Evolutionary conservation across 2,329 filamentous ascomycete species (phyloP).

Genomic region (Colletotrichum sp.): DNA sequence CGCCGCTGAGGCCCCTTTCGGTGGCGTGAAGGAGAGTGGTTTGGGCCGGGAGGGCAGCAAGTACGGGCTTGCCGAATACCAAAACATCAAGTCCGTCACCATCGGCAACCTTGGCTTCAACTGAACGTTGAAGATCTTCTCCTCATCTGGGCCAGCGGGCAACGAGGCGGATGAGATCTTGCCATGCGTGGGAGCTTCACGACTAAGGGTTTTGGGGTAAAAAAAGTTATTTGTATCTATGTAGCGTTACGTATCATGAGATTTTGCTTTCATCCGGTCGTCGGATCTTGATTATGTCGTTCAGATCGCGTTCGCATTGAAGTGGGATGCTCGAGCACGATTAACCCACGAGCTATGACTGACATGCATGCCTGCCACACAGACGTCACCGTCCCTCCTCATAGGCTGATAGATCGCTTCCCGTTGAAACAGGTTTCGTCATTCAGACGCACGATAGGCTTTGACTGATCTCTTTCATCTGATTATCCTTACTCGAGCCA

Average conservation of each 20-base stretch:
- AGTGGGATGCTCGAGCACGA: not conserved
- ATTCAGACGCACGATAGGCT: not conserved
- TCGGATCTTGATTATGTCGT: not conserved
- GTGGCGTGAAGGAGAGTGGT: conserved; percentile 40
- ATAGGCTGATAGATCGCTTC: not conserved
- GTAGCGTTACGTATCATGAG: not conserved
- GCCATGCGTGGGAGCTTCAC: not conserved
- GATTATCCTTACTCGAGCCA: not conserved
- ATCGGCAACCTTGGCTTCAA: not conserved
- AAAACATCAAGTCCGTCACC: conserved; percentile 25
- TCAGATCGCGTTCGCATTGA: not conserved
- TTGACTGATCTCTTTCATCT: not conserved
- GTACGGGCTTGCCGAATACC: conserved; percentile 35
- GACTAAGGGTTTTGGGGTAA: not conserved
- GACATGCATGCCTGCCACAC: not conserved
- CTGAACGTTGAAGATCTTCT: not conserved
- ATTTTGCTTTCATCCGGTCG: not conserved
- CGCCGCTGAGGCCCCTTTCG: conserved; percentile 37
- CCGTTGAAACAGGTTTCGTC: not conserved
- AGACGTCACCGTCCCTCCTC: not conserved
- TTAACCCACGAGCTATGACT: not conserved
- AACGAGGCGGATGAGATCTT: not conserved
- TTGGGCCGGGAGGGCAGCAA: conserved; percentile 38
- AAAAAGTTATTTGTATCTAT: not conserved
- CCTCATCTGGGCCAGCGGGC: not conserved